Base-by-base conservation (phyloP, 371 early-diverging fungal genomes). In the Mortierella sp. region DNA sequence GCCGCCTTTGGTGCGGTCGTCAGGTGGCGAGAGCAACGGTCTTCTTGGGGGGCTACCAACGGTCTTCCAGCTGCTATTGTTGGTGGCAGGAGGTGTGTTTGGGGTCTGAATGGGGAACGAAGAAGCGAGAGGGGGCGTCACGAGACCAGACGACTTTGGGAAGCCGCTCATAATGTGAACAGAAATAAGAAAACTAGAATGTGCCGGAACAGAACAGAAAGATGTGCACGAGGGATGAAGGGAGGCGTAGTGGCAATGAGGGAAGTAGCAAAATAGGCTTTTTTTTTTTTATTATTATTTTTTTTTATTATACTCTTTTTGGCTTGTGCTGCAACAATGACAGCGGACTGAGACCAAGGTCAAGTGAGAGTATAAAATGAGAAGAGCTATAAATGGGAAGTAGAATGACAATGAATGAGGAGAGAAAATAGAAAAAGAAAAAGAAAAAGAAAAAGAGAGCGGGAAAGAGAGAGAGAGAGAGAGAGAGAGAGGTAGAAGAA, bases 11-110 rank as follows among this genome's bases (percentile, higher is more conserved):
- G 52, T n/a, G 20, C 66, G 51, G 28, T 73, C 70, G 40, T 64
- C 69, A 18, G 75, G 70, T 4, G 81, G 73, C 5, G 81, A 72
- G 18, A 72, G 59, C 10, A 63, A 28, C 16, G 62, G 63, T 24
- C 40, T 32, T 22, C 72, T 60, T 26, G 81, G 76, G 20, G 81
- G 81, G 49, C 72, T 75, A n/a, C 81, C 76, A 28, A 81, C 76
- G n/a, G 59, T 64, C 49, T 72, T 81, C 76, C 81, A 75, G 66
- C 61, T 62, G 40, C 40, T 65, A 61, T 68, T 37, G 32, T 51
- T 26, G 11, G 66, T 20, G 47, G 43, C 22, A 26, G 68, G 28
- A 6, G 61, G 51, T 11, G 62, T 63, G 11, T 24, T 30, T 16
- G 35, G 39, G 20, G 62, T 59, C 18, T 73, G 73, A 32, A 78